Conservation (phyloP, 192 early-diverging fungal genomes). For the Podila minutissima region DNA sequence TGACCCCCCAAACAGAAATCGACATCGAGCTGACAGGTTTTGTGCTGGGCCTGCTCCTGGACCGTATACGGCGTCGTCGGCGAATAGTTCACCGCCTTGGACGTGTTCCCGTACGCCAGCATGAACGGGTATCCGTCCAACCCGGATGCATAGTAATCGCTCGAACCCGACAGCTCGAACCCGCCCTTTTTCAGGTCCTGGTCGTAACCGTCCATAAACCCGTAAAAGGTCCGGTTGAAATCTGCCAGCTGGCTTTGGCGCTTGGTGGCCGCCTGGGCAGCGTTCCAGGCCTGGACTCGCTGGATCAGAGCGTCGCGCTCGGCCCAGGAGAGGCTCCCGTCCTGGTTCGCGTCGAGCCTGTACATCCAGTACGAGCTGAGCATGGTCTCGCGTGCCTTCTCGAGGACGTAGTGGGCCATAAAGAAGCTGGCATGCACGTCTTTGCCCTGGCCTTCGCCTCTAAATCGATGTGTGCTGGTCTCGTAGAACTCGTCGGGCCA, state of each 20-base stretch:
- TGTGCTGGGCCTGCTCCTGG: neutral
- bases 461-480: constrained; percentile 52
- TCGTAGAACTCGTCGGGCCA: constrained; percentile 38
- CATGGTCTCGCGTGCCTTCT: constrained; percentile 45
- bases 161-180: constrained; percentile 2
- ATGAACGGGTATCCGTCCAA: constrained; percentile 49
- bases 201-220: neutral
- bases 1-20: constrained; percentile 23
- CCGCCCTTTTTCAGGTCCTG: neutral
- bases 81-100: neutral
- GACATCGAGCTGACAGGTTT: constrained; percentile 21
- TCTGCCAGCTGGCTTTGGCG: neutral
- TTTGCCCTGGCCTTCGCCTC: constrained; percentile 22
- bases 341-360: constrained; percentile 44
- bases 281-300: constrained; percentile 7
- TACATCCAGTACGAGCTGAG: constrained; percentile 45
- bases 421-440: constrained; percentile 48
- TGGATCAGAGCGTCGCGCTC: constrained; percentile 36
- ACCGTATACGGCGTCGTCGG: neutral
- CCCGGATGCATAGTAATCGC: constrained; percentile 14
- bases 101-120: neutral
- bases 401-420: constrained; percentile 51
- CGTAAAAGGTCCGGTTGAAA: neutral
- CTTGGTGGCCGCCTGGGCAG: neutral
- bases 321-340: constrained; percentile 30